Evolutionary conservation across 176 grass and related monocot species (phyloP).

Genomic region (Hordeum vulgare): MorexV3_pseudomolecules_assembly NC_058519.1:384671345-384671844

Average conservation of each 20-base stretch:
- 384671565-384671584: constrained; percentile 1
- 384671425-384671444: neutral
- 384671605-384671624: neutral
- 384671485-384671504: neutral
- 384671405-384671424: neutral
- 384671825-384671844: too few species aligned
- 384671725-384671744: neutral
- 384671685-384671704: neutral
- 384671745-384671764: neutral
- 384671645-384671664: constrained; percentile 13
- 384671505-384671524: constrained; percentile 1
- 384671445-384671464: neutral
- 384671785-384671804: neutral
- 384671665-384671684: neutral
- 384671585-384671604: constrained; percentile 16
- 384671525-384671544: neutral
- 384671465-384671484: neutral
- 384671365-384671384: neutral
- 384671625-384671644: constrained; percentile 3
- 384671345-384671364: constrained; percentile 28
- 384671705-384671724: neutral
- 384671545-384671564: neutral
- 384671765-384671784: neutral
- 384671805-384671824: neutral
- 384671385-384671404: constrained; percentile 6